Percentiles rank a stretch among this genome's conserved stretches.
Conservation (phyloP, 1,284 basidiomycete species). For the Sphaerobolus stellatus region DNA sequence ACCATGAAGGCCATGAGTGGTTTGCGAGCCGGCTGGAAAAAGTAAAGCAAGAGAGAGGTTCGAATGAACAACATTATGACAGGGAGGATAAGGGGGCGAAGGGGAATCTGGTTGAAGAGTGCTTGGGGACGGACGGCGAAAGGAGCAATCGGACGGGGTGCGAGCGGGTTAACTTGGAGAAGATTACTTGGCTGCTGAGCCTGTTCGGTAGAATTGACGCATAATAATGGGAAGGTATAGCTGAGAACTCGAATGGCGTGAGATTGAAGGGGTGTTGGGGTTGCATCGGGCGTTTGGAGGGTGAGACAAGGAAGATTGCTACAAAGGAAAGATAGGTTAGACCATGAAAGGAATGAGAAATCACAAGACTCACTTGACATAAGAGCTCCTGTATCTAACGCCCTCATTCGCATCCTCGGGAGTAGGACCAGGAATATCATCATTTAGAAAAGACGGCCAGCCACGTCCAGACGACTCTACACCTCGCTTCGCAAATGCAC, state of each 20-base stretch:
- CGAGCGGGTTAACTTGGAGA: constrained; percentile 8
- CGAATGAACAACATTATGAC: constrained; percentile 67
- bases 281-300: constrained; percentile 46
- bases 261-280: constrained; percentile 58
- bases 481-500: constrained; percentile 24
- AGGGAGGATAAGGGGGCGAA: constrained; percentile 65
- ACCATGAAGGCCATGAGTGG: constrained; percentile 69
- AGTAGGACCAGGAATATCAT: constrained; percentile 43
- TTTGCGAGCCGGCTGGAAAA: constrained; percentile 74
- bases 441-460: constrained; percentile 66
- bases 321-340: constrained; percentile 1
- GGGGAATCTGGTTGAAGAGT: constrained; percentile 39
- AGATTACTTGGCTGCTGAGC: constrained; percentile 1
- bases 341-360: neutral
- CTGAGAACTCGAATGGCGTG: constrained; percentile 72
- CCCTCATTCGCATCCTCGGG: constrained; percentile 40
- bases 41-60: constrained; percentile 70
- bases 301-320: constrained; percentile 48
- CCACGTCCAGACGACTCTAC: constrained; percentile 48
- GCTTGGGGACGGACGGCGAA: constrained; percentile 1
- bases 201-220: constrained; percentile 17
- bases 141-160: constrained; percentile 8
- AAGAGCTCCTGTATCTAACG: constrained; percentile 56
- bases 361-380: constrained; percentile 52
- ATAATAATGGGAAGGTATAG: constrained; percentile 62